Evolutionary conservation across 192 early-diverging fungal genomes (phyloP).

Genomic region (Podila verticillata): DNA sequence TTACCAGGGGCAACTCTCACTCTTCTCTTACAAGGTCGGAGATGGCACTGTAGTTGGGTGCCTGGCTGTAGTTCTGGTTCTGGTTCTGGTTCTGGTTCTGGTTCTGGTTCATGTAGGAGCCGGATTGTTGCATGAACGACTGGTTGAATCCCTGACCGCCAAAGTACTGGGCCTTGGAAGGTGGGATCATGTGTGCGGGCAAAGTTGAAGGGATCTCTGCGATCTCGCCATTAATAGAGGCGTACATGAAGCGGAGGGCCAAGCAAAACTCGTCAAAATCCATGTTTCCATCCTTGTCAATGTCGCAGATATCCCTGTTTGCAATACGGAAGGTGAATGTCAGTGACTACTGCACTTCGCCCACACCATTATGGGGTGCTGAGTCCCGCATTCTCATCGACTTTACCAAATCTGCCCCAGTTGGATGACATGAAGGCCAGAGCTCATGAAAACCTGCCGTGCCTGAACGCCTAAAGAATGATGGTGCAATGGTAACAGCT

Average conservation of each 20-base stretch:
- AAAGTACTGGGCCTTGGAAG: slow-evolving; percentile 67
- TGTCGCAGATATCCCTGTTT: slow-evolving; percentile 78
- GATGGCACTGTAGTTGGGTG: slow-evolving; percentile 33
- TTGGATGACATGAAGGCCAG: slow-evolving; percentile 29
- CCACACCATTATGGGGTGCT: too few species aligned
- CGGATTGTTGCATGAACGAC: slow-evolving; percentile 39
- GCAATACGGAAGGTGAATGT: neutral
- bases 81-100: slow-evolving; percentile 21
- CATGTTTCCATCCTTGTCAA: slow-evolving; percentile 83
- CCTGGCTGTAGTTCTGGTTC: slow-evolving; percentile 16
- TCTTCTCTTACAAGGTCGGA: slow-evolving; percentile 28
- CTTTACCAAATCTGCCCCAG: slow-evolving; percentile 49
- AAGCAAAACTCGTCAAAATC: slow-evolving; percentile 88
- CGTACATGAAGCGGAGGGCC: slow-evolving; percentile 81
- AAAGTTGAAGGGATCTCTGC: slow-evolving; percentile 64
- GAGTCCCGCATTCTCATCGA: too few species aligned
- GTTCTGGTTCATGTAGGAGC: slow-evolving; percentile 22
- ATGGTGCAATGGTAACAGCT: neutral
- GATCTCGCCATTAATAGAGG: slow-evolving; percentile 65
- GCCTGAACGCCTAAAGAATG: slow-evolving; percentile 28
- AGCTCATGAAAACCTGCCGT: slow-evolving; percentile 48
- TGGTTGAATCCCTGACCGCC: slow-evolving; percentile 27
- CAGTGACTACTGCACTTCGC: too few species aligned
- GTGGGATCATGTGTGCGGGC: slow-evolving; percentile 73
- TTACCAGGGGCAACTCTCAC: too few species aligned